phyloP scores from a whole-genome alignment of 2,329 filamentous ascomycete species.

The Emericellopsis atlantica region DNA sequence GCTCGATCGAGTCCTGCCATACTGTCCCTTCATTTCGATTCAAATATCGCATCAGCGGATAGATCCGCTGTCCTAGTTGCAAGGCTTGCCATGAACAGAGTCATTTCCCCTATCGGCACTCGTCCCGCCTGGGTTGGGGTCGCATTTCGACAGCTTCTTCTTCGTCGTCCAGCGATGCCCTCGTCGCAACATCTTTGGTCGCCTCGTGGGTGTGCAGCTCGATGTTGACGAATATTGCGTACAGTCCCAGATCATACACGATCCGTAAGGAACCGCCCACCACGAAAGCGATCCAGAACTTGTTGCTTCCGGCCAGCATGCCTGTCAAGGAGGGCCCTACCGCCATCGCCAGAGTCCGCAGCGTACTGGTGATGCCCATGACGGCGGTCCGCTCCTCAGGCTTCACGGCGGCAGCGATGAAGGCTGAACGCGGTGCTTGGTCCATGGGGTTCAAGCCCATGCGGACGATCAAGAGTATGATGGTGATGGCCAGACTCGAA shows the following conservation, averaged over 20 bases:
- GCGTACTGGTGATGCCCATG: slow-evolving; percentile 54
- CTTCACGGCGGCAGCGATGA: slow-evolving; percentile 54
- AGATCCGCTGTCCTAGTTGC: too few relatives aligned
- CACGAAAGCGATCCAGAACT: slow-evolving; percentile 52
- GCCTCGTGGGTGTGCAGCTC: slow-evolving; percentile 32
- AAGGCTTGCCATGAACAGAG: too few relatives aligned
- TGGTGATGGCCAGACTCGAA: slow-evolving; percentile 33
- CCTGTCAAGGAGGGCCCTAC: slow-evolving; percentile 42
- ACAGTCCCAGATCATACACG: slow-evolving; percentile 45
- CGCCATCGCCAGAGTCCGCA: slow-evolving; percentile 46
- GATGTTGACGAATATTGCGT: slow-evolving; percentile 46
- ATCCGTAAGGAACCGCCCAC: slow-evolving; percentile 39
- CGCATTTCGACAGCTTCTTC: neutral
- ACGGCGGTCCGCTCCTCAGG: slow-evolving; percentile 54
- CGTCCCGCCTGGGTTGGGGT: too few relatives aligned
- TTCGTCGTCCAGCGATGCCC: neutral
- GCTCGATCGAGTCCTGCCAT: too few relatives aligned
- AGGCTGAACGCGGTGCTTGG: slow-evolving; percentile 51
- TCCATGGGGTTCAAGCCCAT: slow-evolving; percentile 57
- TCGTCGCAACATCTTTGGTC: neutral
- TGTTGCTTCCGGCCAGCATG: slow-evolving; percentile 33
- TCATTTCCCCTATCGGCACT: too few relatives aligned
- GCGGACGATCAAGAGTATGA: slow-evolving; percentile 43
- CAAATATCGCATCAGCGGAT: too few relatives aligned
- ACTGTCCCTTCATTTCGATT: too few relatives aligned